A percentile compares a stretch with the other conserved stretches of the same genome.
These are phyloP conservation scores for Rhizophora mangle DNA, from an alignment of 345 rosid species.

Conservation along the genomic window DNA sequence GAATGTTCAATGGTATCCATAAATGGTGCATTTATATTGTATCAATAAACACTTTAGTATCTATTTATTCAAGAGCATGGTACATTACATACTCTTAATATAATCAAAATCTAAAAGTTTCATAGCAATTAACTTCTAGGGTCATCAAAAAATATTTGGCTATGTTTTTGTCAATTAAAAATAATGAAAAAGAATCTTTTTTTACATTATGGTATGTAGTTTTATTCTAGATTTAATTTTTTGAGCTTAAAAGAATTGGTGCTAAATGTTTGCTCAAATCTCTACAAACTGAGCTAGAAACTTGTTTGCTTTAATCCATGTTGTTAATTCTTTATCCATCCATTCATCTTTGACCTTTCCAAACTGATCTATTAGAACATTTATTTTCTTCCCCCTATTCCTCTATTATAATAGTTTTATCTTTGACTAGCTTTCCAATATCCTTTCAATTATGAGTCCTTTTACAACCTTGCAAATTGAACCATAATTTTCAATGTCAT, in stretches of 20 bases:
- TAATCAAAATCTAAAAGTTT: no score
- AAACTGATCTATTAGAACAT: constrained; percentile 61
- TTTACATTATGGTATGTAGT: no score
- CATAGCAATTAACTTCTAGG: no score
- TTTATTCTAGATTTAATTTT: background rate
- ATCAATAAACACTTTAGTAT: no score
- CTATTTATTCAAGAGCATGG: no score
- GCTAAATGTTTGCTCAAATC: background rate
- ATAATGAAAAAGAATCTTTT: no score
- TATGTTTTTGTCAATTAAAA: no score
- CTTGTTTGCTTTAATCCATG: constrained; percentile 98
- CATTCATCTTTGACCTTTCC: constrained; percentile 92
- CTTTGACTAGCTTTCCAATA: constrained; percentile 73
- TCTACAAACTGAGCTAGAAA: constrained; percentile 17
- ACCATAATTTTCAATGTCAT: constrained; percentile 21
- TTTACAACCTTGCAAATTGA: constrained; percentile 57
- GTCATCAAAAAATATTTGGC: no score
- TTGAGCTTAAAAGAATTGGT: background rate
- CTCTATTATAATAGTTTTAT: constrained; percentile 69
- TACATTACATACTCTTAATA: no score
- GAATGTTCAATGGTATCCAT: no score
- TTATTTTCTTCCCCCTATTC: constrained; percentile 76
- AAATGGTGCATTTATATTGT: no score
- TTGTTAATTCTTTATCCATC: constrained; percentile 64
- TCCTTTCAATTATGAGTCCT: constrained; percentile 64